Conservation (phyloP, 352 stramenopile genomes). For the Pythium catenulatum region DNA sequence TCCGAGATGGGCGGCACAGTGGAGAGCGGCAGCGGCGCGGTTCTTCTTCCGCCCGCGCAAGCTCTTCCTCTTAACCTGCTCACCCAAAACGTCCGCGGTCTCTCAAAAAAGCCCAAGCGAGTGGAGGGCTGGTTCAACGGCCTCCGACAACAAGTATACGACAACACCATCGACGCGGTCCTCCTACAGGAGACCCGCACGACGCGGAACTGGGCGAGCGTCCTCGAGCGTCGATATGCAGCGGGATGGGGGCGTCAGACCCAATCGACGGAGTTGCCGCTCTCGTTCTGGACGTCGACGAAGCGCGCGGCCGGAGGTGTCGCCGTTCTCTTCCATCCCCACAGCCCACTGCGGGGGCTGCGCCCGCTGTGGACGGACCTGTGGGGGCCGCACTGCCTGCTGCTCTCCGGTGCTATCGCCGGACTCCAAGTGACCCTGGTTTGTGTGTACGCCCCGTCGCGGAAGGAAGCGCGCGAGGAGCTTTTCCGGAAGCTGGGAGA, state of each 20-base stretch:
- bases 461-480: not conserved
- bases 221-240: not conserved
- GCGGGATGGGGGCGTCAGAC: not conserved
- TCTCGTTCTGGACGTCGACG: conserved; percentile 25
- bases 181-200: conserved; percentile 23
- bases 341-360: not conserved
- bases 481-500: too few relatives aligned
- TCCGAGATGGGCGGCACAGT: too few relatives aligned
- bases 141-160: not conserved
- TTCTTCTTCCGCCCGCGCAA: too few relatives aligned
- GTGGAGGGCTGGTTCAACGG: not conserved
- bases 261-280: not conserved
- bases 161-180: not conserved
- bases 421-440: not conserved
- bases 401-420: not conserved
- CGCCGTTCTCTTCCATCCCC: conserved; percentile 10
- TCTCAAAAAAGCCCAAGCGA: not conserved
- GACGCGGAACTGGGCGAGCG: not conserved
- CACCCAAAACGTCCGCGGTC: conserved; percentile 16
- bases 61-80: not conserved
- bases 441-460: conserved; percentile 8
- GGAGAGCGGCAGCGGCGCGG: too few relatives aligned
- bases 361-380: not conserved
- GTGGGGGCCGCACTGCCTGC: conserved; percentile 6
- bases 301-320: conserved; percentile 13